phyloP scores from a whole-genome alignment of 805 yeast genomes.

The Candida sanyiensis region DNA sequence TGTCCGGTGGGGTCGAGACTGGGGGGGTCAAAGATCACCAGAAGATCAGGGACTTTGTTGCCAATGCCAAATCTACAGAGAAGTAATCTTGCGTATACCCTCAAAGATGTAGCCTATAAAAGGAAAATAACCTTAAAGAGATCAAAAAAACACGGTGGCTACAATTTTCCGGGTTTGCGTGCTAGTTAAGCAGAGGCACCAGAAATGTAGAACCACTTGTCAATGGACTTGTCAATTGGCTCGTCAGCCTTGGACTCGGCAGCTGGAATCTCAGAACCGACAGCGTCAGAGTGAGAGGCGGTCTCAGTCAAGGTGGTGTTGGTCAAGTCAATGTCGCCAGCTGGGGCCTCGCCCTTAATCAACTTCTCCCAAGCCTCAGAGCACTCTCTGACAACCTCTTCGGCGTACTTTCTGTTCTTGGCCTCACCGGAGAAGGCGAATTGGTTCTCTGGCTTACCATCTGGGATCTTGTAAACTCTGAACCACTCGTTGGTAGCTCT shows the following conservation, averaged over 20 bases:
- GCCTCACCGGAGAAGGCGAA: slow-evolving; percentile 96
- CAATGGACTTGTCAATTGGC: slow-evolving; percentile 92
- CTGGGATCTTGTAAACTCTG: slow-evolving; percentile 96
- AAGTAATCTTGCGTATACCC: no score
- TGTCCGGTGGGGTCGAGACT: slow-evolving; percentile 91
- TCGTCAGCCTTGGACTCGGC: slow-evolving; percentile 76
- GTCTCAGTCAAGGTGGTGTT: slow-evolving; percentile 66
- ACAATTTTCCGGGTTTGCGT: slow-evolving; percentile 2
- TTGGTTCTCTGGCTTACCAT: slow-evolving; percentile 94
- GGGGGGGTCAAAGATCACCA: slow-evolving; percentile 62
- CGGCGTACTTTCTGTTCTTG: slow-evolving; percentile 80
- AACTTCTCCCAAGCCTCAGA: slow-evolving; percentile 78
- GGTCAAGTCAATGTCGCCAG: slow-evolving; percentile 65
- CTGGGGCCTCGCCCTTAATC: slow-evolving; percentile 56
- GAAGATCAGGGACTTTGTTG: slow-evolving; percentile 58
- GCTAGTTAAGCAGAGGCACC: slow-evolving; percentile 51
- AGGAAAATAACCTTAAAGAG: no score
- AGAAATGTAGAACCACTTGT: slow-evolving; percentile 98
- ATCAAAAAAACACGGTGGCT: no score
- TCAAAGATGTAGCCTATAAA: no score
- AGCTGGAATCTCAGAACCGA: slow-evolving; percentile 53
- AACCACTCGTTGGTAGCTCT: slow-evolving; percentile 97
- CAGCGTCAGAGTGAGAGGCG: slow-evolving; percentile 45
- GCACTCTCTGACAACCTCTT: slow-evolving; percentile 78
- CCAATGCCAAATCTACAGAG: slow-evolving; percentile 35